Base-by-base conservation (phyloP, 2,329 filamentous ascomycete species). In the Fonsecaea erecta region DNA sequence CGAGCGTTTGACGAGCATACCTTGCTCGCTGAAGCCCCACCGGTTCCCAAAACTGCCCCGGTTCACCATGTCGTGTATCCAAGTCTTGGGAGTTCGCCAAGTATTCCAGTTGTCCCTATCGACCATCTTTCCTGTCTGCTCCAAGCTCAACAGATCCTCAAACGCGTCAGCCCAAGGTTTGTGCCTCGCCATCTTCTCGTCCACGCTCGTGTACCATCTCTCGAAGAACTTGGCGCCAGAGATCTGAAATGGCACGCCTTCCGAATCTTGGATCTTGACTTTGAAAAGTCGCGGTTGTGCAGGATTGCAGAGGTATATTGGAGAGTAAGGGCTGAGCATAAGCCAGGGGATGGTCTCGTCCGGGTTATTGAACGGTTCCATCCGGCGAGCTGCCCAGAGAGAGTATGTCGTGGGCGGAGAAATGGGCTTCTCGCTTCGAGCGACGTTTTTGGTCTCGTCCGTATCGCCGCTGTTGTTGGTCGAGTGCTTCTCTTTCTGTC, bases 141-240 rank as follows among this genome's bases (percentile, higher is more conserved):
- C 76, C 2, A 84, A 76, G 54, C 79, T 79, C 16, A 88, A 69
- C 9, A 88, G 78, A 69, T 88, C 86, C 70, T 87, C 85, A 69
- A 86, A 88, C 0, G 86, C 85, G 57, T 83, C 81, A 16, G 83
- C 79, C 85, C 85, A 87, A 34, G 78, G 78, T 0, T 77, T 77
- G 56, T 77, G 76, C 1, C 64, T 68, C 2, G 54, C 76, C 69
- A 68, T 78, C 74, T 63, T 76, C 62, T 52, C 74, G 67, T 73
- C 76, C 30, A 71, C 79, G 55, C 66, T 74, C 40, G 62, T 58
- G 34, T 69, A 63, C 64, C 64, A 63, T 46, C 62, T 59, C 26
- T 69, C 64, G 35, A 69, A 69, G 55, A 63, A 69, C 24, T 52
- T 64, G n/a, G 67, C 59, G 24, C 52, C 54, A 14, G 64, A 69